Conservation (phyloP, 768 basidiomycete species). For the Hypholoma fasciculare region DNA sequence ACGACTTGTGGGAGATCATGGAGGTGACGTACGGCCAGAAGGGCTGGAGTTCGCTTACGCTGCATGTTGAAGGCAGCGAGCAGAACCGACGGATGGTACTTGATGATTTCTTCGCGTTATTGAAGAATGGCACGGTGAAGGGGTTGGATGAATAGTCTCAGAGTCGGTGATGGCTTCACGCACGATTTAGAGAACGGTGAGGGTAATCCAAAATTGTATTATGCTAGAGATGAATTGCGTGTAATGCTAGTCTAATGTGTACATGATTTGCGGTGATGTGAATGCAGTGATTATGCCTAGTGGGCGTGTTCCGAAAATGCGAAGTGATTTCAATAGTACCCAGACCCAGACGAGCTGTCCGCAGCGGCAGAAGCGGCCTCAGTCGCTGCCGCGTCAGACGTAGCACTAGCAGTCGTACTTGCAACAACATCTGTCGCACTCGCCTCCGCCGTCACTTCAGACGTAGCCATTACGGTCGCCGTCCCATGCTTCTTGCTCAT, state of each 20-base stretch:
- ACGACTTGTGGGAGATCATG: conserved; percentile 5
- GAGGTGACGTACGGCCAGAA: background rate
- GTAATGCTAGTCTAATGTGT: no score
- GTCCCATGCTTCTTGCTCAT: background rate
- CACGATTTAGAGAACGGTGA: no score
- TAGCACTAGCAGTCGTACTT: no score
- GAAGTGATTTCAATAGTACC: no score
- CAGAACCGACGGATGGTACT: background rate
- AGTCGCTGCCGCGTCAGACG: no score
- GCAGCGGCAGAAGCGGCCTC: no score
- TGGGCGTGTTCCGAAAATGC: no score
- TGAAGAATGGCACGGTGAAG: conserved; percentile 3
- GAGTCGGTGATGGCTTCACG: background rate
- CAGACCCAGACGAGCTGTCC: no score
- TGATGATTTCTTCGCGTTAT: conserved; percentile 4
- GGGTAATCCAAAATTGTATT: no score
- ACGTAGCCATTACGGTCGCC: background rate
- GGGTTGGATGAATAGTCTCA: background rate
- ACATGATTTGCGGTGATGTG: no score
- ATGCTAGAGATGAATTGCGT: no score
- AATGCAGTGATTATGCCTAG: no score
- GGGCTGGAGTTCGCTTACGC: background rate
- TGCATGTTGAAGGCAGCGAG: background rate
- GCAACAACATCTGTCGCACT: background rate
- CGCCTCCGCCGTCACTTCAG: background rate